Percentiles rank a stretch among this genome's conserved stretches.
Evolutionary conservation across 164 flowering plant genomes (phyloP).

Genomic region (Vitis rotundifolia): DNA sequence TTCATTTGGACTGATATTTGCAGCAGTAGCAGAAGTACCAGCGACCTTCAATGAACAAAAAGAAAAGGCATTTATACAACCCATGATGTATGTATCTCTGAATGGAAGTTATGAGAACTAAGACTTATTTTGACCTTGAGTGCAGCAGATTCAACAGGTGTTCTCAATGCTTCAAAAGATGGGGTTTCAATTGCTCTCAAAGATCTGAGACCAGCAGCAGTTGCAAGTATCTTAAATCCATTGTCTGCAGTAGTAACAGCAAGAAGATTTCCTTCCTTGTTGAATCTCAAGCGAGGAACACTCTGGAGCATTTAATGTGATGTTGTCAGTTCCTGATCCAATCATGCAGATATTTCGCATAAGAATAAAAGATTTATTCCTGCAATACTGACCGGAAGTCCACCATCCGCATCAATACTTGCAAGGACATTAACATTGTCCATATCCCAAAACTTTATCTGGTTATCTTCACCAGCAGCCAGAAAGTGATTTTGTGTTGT

Average conservation of each 20-base stretch:
- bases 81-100: not conserved
- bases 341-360: not conserved
- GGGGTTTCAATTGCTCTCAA: conserved; percentile 51
- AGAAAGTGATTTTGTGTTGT: conserved; percentile 81
- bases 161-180: conserved; percentile 62
- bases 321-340: not conserved
- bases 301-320: conserved; percentile 43
- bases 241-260: conserved; percentile 81
- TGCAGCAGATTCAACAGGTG: conserved; percentile 53
- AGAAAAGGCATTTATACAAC: not conserved
- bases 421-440: conserved; percentile 59
- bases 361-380: not conserved
- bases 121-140: conserved; percentile 43
- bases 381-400: conserved; percentile 64
- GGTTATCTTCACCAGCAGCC: conserved; percentile 91
- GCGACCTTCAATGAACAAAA: conserved; percentile 34
- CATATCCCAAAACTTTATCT: conserved; percentile 96
- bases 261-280: conserved; percentile 85
- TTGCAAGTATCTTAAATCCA: conserved; percentile 88
- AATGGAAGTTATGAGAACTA: not conserved
- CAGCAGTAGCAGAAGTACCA: conserved; percentile 47
- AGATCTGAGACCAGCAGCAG: conserved; percentile 60
- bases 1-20: conserved; percentile 45
- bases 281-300: conserved; percentile 87
- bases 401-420: conserved; percentile 85